Evolutionary conservation across 1,139 yeast genomes (phyloP).

Genomic region (Magnusiomyces paraingens): DNA sequence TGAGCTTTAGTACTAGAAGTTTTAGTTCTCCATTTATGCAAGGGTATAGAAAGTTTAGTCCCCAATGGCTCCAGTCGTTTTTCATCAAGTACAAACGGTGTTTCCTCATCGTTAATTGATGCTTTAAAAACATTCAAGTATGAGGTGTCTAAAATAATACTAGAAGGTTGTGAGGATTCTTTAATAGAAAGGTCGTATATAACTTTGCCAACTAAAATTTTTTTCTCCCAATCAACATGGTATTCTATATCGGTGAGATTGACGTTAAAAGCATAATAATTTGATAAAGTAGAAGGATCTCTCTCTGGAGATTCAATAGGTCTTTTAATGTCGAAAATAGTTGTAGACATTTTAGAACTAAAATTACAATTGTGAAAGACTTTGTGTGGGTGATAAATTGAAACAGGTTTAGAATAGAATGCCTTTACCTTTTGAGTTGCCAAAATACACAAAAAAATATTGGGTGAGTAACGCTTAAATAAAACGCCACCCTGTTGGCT

Average conservation of each 20-base stretch:
- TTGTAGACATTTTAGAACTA: too few species aligned
- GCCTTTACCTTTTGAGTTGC: too few species aligned
- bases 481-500: too few species aligned
- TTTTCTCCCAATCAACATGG: slow-evolving; percentile 49
- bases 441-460: too few species aligned
- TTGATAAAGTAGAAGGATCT: slow-evolving; percentile 75
- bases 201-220: slow-evolving; percentile 53
- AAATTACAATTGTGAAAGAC: too few species aligned
- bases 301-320: slow-evolving; percentile 24
- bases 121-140: slow-evolving; percentile 47
- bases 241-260: slow-evolving; percentile 47
- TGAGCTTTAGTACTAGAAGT: neutral
- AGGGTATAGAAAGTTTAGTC: slow-evolving; percentile 45
- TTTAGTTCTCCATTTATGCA: slow-evolving; percentile 11
- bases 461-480: too few species aligned
- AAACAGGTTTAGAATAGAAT: too few species aligned
- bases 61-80: slow-evolving; percentile 63
- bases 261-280: slow-evolving; percentile 51
- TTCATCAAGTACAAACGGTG: slow-evolving; percentile 36
- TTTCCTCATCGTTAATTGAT: slow-evolving; percentile 38
- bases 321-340: slow-evolving; percentile 14
- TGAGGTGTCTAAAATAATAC: slow-evolving; percentile 62
- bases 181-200: slow-evolving; percentile 37
- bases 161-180: slow-evolving; percentile 17
- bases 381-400: too few species aligned